Percentiles rank a stretch among this genome's conserved stretches.
These are phyloP conservation scores for Cercospora sojina DNA, from an alignment of 2,329 filamentous ascomycete species.

Conservation along the genomic window DNA sequence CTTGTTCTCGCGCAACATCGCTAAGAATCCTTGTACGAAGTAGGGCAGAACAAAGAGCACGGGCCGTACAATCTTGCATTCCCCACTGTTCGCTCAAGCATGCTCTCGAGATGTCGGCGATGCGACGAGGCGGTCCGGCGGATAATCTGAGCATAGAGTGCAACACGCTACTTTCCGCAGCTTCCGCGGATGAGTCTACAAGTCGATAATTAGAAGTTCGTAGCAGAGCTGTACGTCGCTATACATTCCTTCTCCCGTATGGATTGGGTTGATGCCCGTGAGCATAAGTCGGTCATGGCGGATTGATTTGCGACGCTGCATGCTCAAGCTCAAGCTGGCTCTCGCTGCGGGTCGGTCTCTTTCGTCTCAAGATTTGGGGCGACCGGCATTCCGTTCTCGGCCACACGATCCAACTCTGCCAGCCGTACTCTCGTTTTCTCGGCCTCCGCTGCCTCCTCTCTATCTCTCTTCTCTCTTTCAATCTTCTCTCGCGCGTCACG, in stretches of 20 bases:
- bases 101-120: background rate
- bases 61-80: background rate
- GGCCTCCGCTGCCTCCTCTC: constrained; percentile 58
- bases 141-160: too few species aligned
- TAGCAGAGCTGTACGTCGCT: background rate
- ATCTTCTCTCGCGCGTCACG: constrained; percentile 44
- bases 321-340: background rate
- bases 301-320: background rate
- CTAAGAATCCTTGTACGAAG: too few species aligned
- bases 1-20: too few species aligned
- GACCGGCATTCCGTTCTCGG: background rate
- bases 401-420: constrained; percentile 28
- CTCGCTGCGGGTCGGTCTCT: background rate
- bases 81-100: background rate
- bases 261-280: background rate
- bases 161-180: too few species aligned
- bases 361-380: background rate
- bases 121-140: too few species aligned
- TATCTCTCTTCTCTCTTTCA: constrained; percentile 37
- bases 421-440: constrained; percentile 45
- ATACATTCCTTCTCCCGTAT: background rate
- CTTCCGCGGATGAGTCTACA: background rate
- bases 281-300: background rate
- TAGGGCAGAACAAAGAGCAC: background rate
- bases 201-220: background rate